These are phyloP conservation scores for Talaromyces proteolyticus DNA, from an alignment of 495 filamentous ascomycete genomes.

Conservation along the genomic window DNA sequence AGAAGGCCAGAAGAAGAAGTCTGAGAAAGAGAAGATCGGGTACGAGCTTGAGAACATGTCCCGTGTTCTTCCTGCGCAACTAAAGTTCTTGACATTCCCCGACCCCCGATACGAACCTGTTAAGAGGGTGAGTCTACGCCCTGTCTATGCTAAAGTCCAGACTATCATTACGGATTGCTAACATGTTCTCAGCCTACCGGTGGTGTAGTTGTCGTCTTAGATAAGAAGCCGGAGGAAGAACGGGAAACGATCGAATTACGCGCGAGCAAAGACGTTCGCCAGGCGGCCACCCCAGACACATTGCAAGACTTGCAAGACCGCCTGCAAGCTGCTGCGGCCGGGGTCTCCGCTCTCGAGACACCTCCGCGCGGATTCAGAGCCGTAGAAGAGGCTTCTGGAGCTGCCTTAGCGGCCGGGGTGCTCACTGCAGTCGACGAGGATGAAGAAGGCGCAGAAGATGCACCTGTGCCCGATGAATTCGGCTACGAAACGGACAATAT, in stretches of 20 bases:
- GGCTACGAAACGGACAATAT: constrained; percentile 77
- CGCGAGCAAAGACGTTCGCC: constrained; percentile 70
- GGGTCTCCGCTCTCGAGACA: constrained; percentile 24
- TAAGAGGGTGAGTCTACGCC: constrained; percentile 67
- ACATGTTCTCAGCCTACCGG: constrained; percentile 70
- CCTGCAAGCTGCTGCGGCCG: constrained; percentile 29
- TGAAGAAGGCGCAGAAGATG: constrained; percentile 75
- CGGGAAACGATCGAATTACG: constrained; percentile 81
- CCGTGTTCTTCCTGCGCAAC: constrained; percentile 83
- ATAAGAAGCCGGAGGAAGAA: constrained; percentile 72
- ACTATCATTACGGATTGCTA: constrained; percentile 24
- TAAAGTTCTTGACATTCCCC: constrained; percentile 89
- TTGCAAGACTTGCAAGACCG: constrained; percentile 32
- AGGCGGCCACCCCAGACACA: constrained; percentile 39
- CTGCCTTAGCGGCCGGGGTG: constrained; percentile 71
- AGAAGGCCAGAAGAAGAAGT: constrained; percentile 67
- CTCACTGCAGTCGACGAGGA: constrained; percentile 84
- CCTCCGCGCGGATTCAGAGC: constrained; percentile 31
- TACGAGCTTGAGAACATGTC: constrained; percentile 98
- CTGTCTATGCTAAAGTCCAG: constrained; percentile 7
- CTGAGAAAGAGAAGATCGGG: constrained; percentile 93
- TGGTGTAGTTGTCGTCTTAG: constrained; percentile 84
- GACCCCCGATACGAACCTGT: constrained; percentile 87
- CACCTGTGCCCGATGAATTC: constrained; percentile 73
- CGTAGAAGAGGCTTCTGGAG: constrained; percentile 39